These are phyloP conservation scores for Glycyrrhiza uralensis DNA, from an alignment of 306 rosid genomes.

Conservation along the genomic window DNA sequence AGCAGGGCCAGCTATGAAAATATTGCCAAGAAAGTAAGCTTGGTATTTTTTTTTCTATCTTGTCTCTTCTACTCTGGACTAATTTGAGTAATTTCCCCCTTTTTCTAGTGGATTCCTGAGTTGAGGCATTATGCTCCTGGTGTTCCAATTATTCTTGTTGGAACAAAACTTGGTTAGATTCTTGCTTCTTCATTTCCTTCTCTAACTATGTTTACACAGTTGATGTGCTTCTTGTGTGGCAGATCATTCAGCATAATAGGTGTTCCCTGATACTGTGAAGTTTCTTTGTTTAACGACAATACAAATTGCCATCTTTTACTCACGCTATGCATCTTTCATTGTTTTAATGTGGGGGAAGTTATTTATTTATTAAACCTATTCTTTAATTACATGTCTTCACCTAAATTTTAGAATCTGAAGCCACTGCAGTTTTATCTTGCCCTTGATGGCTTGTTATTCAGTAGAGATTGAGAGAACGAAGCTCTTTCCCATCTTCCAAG, in stretches of 20 bases:
- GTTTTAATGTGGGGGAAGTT: neutral
- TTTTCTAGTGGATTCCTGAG: slow-evolving; percentile 89
- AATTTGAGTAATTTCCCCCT: neutral
- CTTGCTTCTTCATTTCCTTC: slow-evolving; percentile 29
- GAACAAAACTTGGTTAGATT: slow-evolving; percentile 93
- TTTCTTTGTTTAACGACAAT: neutral
- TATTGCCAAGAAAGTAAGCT: slow-evolving; percentile 84
- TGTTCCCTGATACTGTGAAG: slow-evolving; percentile 1
- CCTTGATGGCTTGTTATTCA: slow-evolving; percentile 6
- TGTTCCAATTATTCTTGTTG: slow-evolving; percentile 91
- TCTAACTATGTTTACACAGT: neutral
- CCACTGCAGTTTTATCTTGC: neutral
- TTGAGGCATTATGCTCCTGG: slow-evolving; percentile 98
- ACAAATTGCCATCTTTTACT: neutral
- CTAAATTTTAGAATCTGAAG: slow-evolving; percentile 1
- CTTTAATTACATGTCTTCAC: neutral
- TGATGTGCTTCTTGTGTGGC: neutral
- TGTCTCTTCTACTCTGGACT: slow-evolving; percentile 17
- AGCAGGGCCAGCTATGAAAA: slow-evolving; percentile 99
- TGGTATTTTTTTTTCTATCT: neutral
- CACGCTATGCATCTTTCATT: neutral
- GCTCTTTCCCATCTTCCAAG: slow-evolving; percentile 17
- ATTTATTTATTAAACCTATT: neutral
- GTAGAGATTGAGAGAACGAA: neutral
- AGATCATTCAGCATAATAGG: neutral